Evolutionary conservation across 805 yeast genomes (phyloP).

Genomic region (Spathaspora passalidarum): DNA sequence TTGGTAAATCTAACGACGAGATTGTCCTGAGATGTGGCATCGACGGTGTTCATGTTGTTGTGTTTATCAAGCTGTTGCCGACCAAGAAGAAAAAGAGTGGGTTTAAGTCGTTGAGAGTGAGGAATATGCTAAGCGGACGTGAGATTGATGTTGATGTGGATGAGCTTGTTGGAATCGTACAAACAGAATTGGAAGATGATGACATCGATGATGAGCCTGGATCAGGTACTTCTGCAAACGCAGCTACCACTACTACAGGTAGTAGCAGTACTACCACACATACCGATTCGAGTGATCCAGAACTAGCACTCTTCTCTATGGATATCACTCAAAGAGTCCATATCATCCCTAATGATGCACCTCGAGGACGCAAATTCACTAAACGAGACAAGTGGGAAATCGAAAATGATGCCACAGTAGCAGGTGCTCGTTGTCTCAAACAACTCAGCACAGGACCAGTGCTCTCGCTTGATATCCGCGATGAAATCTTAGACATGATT

Average conservation of each 20-base stretch:
- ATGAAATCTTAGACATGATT: slow-evolving; percentile 83
- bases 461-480: slow-evolving; percentile 73
- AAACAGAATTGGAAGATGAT: slow-evolving; percentile 22
- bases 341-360: slow-evolving; percentile 76
- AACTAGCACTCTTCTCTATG: slow-evolving; percentile 21
- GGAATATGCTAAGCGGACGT: slow-evolving; percentile 52
- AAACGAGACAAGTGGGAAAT: slow-evolving; percentile 73
- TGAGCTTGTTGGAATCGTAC: slow-evolving; percentile 50
- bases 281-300: slow-evolving; percentile 8
- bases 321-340: slow-evolving; percentile 53
- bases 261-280: slow-evolving; percentile 6
- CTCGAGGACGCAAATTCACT: slow-evolving; percentile 72
- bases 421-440: slow-evolving; percentile 52
- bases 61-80: slow-evolving; percentile 71
- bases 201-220: slow-evolving; percentile 6
- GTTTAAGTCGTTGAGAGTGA: slow-evolving; percentile 75
- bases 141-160: slow-evolving; percentile 74
- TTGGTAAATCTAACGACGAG: slow-evolving; percentile 51
- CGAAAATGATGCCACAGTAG: slow-evolving; percentile 69
- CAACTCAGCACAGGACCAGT: slow-evolving; percentile 67
- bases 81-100: slow-evolving; percentile 26
- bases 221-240: neutral
- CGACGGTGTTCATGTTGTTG: slow-evolving; percentile 75
- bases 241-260: neutral
- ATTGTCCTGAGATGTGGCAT: slow-evolving; percentile 43